Evolutionary conservation across 306 rosid genomes (phyloP), one percentile per base, ranked within the genome.

Genomic region (Sindora glabra): DNA sequence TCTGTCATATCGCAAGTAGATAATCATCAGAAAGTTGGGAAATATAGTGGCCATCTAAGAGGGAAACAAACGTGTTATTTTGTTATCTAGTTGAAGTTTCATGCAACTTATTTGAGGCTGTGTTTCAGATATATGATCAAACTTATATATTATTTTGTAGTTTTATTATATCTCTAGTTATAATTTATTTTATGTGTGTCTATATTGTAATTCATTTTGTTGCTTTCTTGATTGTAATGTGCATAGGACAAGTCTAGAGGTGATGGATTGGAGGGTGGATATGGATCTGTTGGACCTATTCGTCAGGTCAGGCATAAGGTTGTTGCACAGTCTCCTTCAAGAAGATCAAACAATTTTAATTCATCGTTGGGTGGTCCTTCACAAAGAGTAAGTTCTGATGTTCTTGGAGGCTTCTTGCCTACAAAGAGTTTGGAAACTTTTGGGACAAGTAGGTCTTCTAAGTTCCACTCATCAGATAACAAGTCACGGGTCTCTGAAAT

Each of bases 251-350:
- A 80, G 53, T 72, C 77, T 62, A 75, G 64, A 34, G 68, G 39
- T 65, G 85, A 72, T 48, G 66, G 60, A 36, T 56, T 62, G 18
- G 92, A 74, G 64, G 79, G 69, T 76, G 76, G 58, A 25, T 74
- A 75, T 74, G 88, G 83, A 67, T 92, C 95, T 5, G 69, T 68
- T 45, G 98, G 96, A 65, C 98, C 96, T 15, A 78, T 88, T 51
- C 86, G 83, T 51, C 75, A 83, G 62, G 56, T 27, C 40, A 75
- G 79, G 49, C 86, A 59, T 23, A 88, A 76, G 67, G 23, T 65
- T 69, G 67, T 65, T 72, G 64, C 70, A 27, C 84, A 63, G 47
- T 79, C 73, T 24, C 72, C 82, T 65, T 33, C 82, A 11, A 72
- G 77, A 53, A 74, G 72, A 68, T 68, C 81, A n/a, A 45, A 59